Evolutionary conservation across 768 basidiomycete genomes (phyloP), one percentile per base, ranked within the genome.

Genomic region (Hemileccinum rubropunctum): DNA sequence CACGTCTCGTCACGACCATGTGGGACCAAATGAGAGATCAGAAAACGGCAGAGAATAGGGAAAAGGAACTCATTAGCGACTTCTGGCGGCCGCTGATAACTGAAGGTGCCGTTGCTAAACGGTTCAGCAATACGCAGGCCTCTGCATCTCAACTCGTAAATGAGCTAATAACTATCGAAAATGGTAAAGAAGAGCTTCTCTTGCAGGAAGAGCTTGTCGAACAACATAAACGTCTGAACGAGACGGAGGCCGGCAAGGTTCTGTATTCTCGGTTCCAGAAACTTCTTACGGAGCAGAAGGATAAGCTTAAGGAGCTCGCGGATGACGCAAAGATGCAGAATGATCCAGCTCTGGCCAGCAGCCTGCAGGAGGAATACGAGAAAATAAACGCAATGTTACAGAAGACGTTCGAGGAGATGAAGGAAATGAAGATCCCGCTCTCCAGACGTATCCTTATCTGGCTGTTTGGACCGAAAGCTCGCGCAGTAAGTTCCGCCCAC

Each of bases 1-100:
- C 23, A 23, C 23, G 23, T 23, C 23, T 23, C 23, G 23, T 23
- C 23, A 23, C 23, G 1, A 74, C 68, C 1, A 72, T 70, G 67
- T 74, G 72, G 74, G 61, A 63, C n/a, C n/a, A n/a, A n/a, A n/a
- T n/a, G n/a, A n/a, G n/a, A n/a, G n/a, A n/a, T n/a, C n/a, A n/a
- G n/a, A n/a, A n/a, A n/a, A n/a, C n/a, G n/a, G n/a, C n/a, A n/a
- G 50, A 45, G 8, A 42, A 23, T 2, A 51, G 50, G 23, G 69
- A 72, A 39, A 6, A n/a, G 0, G 51, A 73, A 39, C 63, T 73
- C 21, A 51, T n/a, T 6, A 0, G 1, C 1, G 50, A 57, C 0
- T 74, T 67, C 47, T 76, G 60, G 60, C 6, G 5, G 2, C 0
- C 6, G 3, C 37, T 61, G 17, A 28, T 50, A 7, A 1, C 13